phyloP scores from a whole-genome alignment of 306 rosid species.

The Prunus mume region DNA sequence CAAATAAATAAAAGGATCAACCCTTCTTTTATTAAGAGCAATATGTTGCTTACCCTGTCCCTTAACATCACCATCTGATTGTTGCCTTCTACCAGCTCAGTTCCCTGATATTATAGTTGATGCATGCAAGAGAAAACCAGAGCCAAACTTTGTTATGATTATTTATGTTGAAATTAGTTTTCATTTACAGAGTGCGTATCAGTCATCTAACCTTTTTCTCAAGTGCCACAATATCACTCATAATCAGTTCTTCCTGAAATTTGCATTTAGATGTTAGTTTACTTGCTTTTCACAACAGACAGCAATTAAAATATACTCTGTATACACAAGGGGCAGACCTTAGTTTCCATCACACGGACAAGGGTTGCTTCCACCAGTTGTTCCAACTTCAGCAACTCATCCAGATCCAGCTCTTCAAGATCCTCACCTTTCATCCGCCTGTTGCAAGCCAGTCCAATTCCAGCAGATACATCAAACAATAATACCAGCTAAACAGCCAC shows the following conservation, averaged over 20 bases:
- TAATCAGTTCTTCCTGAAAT: slow-evolving; percentile 31
- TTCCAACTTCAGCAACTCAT: slow-evolving; percentile 35
- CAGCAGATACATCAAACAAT: background rate
- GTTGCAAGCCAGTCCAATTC: background rate
- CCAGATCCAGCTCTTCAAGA: slow-evolving; percentile 30
- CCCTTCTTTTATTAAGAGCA: too few relatives aligned
- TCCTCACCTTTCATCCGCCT: slow-evolving; percentile 42
- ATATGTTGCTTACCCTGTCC: slow-evolving; percentile 19
- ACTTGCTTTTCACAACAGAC: background rate
- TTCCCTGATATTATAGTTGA: slow-evolving; percentile 20
- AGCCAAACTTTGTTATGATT: background rate
- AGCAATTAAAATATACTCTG: too few relatives aligned
- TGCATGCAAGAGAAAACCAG: background rate
- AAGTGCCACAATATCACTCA: slow-evolving; percentile 27
- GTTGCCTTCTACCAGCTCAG: slow-evolving; percentile 24
- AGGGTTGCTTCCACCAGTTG: slow-evolving; percentile 29
- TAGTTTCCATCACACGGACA: slow-evolving; percentile 31
- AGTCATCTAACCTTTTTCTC: slow-evolving; percentile 27
- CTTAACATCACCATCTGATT: slow-evolving; percentile 7
- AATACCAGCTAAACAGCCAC: background rate
- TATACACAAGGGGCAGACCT: slow-evolving; percentile 11
- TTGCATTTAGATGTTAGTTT: background rate
- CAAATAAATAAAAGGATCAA: too few relatives aligned
- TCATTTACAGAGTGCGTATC: background rate
- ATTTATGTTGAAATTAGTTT: background rate